Percentiles rank a stretch among this genome's conserved stretches.
phyloP scores from a whole-genome alignment of 768 basidiomycete genomes.

The Clitopilus hobsonii region DNA sequence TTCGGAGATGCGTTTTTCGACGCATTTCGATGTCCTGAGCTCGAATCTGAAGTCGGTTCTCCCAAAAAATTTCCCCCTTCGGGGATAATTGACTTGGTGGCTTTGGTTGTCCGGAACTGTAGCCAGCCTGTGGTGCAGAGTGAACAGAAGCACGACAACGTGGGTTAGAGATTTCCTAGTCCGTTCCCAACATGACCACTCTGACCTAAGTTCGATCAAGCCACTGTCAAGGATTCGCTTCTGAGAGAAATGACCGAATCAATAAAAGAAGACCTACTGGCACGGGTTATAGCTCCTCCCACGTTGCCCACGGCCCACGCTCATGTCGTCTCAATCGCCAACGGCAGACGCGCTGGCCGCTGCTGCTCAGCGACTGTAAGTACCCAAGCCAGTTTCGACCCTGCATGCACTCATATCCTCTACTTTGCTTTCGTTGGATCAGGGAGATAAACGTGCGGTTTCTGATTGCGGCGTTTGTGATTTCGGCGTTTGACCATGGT shows the following conservation, averaged over 20 bases:
- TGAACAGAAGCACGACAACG: not conserved
- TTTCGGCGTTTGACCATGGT: not conserved
- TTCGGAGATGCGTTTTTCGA: constrained; percentile 9
- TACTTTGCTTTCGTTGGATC: not conserved
- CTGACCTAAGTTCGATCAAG: not conserved
- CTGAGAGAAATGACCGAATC: not conserved
- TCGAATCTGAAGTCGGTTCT: no score
- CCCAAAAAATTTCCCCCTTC: no score
- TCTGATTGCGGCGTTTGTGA: not conserved
- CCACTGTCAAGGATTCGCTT: not conserved
- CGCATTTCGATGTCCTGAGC: constrained; percentile 8
- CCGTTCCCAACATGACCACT: not conserved
- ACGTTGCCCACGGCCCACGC: not conserved
- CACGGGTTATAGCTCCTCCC: not conserved
- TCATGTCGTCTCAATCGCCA: not conserved
- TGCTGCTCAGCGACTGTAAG: not conserved
- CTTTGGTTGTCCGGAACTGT: no score
- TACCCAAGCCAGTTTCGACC: not conserved
- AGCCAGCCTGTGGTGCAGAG: not conserved
- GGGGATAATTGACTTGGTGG: no score
- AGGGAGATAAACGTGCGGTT: not conserved
- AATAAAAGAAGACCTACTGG: not conserved
- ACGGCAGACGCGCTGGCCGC: not conserved
- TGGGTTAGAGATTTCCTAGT: not conserved
- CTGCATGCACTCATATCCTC: not conserved